phyloP scores from a whole-genome alignment of 352 stramenopile species.

The Globisporangium alternatum region DNA sequence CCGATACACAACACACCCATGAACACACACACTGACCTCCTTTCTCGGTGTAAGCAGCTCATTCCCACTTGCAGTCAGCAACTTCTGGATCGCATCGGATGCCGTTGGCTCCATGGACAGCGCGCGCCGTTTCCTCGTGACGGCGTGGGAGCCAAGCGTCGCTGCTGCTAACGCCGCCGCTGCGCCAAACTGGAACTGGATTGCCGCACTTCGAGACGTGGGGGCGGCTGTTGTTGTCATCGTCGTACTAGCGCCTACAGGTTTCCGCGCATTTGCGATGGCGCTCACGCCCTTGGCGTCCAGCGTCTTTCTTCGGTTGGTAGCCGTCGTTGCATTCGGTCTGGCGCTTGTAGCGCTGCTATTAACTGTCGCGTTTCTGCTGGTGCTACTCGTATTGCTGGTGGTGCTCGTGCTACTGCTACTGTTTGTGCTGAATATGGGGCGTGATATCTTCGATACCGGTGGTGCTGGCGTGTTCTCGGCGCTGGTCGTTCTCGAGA shows the following conservation, averaged over 20 bases:
- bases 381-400: neutral
- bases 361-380: neutral
- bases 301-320: slow-evolving; percentile 39
- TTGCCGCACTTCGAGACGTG: slow-evolving; percentile 5
- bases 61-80: slow-evolving; percentile 25
- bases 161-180: slow-evolving; percentile 17
- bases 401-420: neutral
- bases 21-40: neutral
- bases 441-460: neutral
- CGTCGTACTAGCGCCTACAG: neutral
- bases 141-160: slow-evolving; percentile 12
- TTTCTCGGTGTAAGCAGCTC: slow-evolving; percentile 4
- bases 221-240: neutral
- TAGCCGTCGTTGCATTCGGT: slow-evolving; percentile 31
- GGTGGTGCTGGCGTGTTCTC: neutral
- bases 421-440: neutral
- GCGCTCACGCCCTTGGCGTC: slow-evolving; percentile 7
- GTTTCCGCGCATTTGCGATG: neutral
- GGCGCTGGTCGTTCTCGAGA: neutral
- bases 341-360: neutral
- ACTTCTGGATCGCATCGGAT: slow-evolving; percentile 57
- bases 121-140: slow-evolving; percentile 42
- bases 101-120: slow-evolving; percentile 70
- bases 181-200: slow-evolving; percentile 22
- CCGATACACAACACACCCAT: neutral